Evolutionary conservation across 2,329 filamentous ascomycete species (phyloP).

Genomic region (Diaporthe ilicicola): DNA sequence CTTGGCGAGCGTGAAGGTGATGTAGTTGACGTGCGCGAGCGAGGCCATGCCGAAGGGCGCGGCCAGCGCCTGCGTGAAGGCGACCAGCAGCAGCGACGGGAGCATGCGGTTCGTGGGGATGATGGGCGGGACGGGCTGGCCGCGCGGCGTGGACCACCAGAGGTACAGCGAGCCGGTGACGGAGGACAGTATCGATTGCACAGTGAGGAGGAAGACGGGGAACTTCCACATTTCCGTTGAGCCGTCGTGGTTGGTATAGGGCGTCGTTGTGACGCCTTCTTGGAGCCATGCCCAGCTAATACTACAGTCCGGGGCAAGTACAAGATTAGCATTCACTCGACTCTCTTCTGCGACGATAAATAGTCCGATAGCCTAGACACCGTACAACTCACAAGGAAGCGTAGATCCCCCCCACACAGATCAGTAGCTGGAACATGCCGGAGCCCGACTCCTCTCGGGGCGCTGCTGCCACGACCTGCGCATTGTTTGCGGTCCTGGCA

Average conservation of each 20-base stretch:
- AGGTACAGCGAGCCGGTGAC: conserved; percentile 85
- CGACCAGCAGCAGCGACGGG: conserved; percentile 82
- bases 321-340: conserved; percentile 1
- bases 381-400: conserved; percentile 80
- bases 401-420: conserved; percentile 96
- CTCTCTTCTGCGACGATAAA: background rate
- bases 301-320: conserved; percentile 53
- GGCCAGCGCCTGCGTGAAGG: conserved; percentile 86
- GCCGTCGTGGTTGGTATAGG: conserved; percentile 71
- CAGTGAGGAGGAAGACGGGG: conserved; percentile 93
- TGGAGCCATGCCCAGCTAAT: conserved; percentile 96
- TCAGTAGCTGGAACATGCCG: conserved; percentile 77
- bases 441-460: conserved; percentile 44
- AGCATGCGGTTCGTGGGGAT: conserved; percentile 82
- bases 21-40: conserved; percentile 94
- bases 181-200: conserved; percentile 91
- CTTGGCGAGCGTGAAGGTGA: conserved; percentile 97
- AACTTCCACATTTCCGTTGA: conserved; percentile 85
- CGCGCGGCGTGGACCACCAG: conserved; percentile 65
- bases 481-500: conserved; percentile 41
- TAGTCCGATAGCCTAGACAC: background rate
- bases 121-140: conserved; percentile 66
- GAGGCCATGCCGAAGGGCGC: conserved; percentile 96
- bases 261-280: conserved; percentile 95
- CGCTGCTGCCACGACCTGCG: conserved; percentile 32